A percentile compares a stretch with the other conserved stretches of the same genome.
Conservation (phyloP, 1,284 basidiomycete species). For the Rhodotorula sp. region DNA sequence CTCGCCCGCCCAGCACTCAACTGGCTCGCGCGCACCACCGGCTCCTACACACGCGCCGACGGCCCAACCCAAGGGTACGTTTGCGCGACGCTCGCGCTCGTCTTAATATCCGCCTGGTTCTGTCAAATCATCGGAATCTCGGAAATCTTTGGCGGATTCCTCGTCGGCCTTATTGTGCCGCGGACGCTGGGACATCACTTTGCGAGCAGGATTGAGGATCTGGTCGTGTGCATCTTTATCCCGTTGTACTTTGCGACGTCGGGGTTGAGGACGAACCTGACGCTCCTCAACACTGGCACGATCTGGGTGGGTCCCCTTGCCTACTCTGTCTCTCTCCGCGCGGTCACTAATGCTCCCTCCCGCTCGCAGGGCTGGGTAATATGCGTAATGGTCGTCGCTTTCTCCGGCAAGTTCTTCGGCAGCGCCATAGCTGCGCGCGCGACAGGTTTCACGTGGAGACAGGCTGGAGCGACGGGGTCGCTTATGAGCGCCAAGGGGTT, state of each 20-base stretch:
- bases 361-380: slow-evolving; percentile 69
- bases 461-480: slow-evolving; percentile 79
- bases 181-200: slow-evolving; percentile 70
- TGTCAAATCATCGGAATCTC: slow-evolving; percentile 77
- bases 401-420: slow-evolving; percentile 70
- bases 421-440: slow-evolving; percentile 64
- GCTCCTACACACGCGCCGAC: slow-evolving; percentile 63
- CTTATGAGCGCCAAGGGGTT: slow-evolving; percentile 66
- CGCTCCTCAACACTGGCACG: slow-evolving; percentile 21
- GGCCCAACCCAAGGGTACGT: slow-evolving; percentile 72
- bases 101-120: slow-evolving; percentile 75
- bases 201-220: slow-evolving; percentile 74
- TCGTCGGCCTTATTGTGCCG: slow-evolving; percentile 84
- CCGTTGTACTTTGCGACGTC: slow-evolving; percentile 53
- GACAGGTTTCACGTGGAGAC: slow-evolving; percentile 69
- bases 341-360: neutral
- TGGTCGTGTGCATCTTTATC: slow-evolving; percentile 63
- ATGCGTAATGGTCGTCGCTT: slow-evolving; percentile 73
- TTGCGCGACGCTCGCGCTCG: slow-evolving; percentile 67
- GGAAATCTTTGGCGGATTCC: slow-evolving; percentile 54
- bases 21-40: slow-evolving; percentile 66
- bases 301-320: slow-evolving; percentile 18
- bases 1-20: slow-evolving; percentile 56
- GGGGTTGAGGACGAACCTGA: slow-evolving; percentile 24
- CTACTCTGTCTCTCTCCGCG: slow-evolving; percentile 35